Base-by-base conservation (phyloP, 129 eudicot genomes). In the Pseudognaphalium luteoalbum region DNA sequence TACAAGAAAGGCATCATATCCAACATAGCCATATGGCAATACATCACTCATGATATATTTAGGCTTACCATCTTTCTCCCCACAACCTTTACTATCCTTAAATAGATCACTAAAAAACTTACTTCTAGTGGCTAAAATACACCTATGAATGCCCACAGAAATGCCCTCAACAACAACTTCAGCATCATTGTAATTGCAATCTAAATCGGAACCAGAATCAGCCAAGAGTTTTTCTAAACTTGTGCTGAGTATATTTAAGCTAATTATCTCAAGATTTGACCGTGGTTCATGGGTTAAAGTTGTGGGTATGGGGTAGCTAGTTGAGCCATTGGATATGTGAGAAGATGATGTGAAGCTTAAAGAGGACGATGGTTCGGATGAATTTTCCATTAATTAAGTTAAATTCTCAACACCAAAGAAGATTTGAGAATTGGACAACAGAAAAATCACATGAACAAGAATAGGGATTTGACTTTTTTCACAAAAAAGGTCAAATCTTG, bases 61-160 rank as follows among this genome's bases (percentile, higher is more conserved):
- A 1, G 85, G 84, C 34, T 81, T 86, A 19, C 87, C 80, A 66
- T 82, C 85, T 61, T 82, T 85, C 15, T 68, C 76, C 4, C 37
- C 70, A 39, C 77, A 69, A 12, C 70, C 81, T n/a, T 67, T 70
- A n/a, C 56, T 63, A 17, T 73, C 75, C 80, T 80, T 86, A 66
- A 89, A 92, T 5, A 78, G 56, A 54, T 89, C 87, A 33, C 82
- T 81, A 56, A 92, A 92, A 50, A 87, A 92, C 39, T 52, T 73
- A 59, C 97, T 89, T 77, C 97, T 70, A 56, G 91, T 80, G 42
- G 97, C 89, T 80, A 92, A 81, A 25, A 92, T 89, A 77, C 97
- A 92, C 70, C 97, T 81, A 76, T 92, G 88, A 70, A 92, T 80
- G 15, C 91, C 93, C 6, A 92, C 89, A 52, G 76, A 29, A n/a